Base-by-base conservation (phyloP, 176 grass and related monocot species). In the Avena atlantica region DNA sequence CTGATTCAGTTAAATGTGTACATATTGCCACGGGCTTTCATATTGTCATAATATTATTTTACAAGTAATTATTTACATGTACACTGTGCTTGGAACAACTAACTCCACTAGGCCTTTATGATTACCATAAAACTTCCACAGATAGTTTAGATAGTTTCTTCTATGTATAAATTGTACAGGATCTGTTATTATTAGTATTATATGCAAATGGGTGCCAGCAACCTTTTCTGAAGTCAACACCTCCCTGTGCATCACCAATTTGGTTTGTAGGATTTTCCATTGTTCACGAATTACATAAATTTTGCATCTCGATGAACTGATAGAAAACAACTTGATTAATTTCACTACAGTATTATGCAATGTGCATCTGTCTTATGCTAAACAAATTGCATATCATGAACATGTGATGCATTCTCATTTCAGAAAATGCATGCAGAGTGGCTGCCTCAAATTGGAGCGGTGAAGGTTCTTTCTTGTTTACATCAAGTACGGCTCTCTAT, bases 401-500 rank as follows among this genome's bases (percentile, higher is more conserved):
- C 69, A 77, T 85, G 40, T 88, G n/a, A 70, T 70, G 29, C 51
- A 80, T 78, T 21, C 70, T 88, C 47, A 81, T 81, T 80, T 88
- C 51, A 79, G 27, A 47, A 84, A 85, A 77, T 85, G 27, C 9
- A 4, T 94, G 88, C 90, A 96, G 97, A 90, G 58, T 85, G 58
- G 94, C 93, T 62, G 76, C 90, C 61, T 96, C 94, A 74, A 99
- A 96, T 76, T 99, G 97, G 97, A 99, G 42, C 6, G 85, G 92
- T 73, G 94, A 94, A 91, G 97, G 97, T 66, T 93, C 90, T 76
- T 99, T 99, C 77, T 31, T 99, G 70, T 96, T 99, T 83, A 94
- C 97, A 70, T 99, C 97, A 36, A 96, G 97, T 78, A 90, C 94
- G 64, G 92, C 90, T 79, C 74, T 88, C 12, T 96, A 91, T 90